Evolutionary conservation across 306 rosid species (phyloP).

Genomic region (Styphnolobium japonicum): DNA sequence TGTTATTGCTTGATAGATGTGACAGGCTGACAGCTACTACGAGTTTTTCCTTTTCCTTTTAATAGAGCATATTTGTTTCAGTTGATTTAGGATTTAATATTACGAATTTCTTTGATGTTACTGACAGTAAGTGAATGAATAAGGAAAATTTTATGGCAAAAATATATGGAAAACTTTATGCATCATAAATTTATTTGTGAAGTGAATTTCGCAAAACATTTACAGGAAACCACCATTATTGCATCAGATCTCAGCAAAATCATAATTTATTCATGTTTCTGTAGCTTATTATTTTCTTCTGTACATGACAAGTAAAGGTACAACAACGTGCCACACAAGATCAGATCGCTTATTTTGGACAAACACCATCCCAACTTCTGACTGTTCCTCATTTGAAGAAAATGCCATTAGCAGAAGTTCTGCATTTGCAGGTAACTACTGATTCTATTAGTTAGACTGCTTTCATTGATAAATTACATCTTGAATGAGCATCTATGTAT

Average conservation of each 20-base stretch:
- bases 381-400: conserved; percentile 79
- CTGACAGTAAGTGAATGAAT: neutral
- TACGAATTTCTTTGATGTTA: neutral
- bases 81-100: neutral
- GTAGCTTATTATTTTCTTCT: conserved; percentile 6
- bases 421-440: conserved; percentile 84
- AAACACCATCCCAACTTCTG: conserved; percentile 96
- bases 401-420: conserved; percentile 83
- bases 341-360: conserved; percentile 98
- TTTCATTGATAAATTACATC: conserved; percentile 10
- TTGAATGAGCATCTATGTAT: neutral
- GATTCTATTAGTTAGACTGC: conserved; percentile 10
- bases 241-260: neutral
- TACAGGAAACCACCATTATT: neutral
- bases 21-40: neutral
- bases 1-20: conserved; percentile 8
- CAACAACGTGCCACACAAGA: conserved; percentile 93
- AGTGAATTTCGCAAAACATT: neutral
- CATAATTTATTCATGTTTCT: conserved; percentile 6
- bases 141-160: neutral
- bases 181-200: neutral
- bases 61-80: neutral
- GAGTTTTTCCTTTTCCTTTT: neutral
- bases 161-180: neutral
- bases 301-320: conserved; percentile 52